These are phyloP conservation scores for Gnetum montanum DNA, from an alignment of 75 land plant species.

Conservation along the genomic window DNA sequence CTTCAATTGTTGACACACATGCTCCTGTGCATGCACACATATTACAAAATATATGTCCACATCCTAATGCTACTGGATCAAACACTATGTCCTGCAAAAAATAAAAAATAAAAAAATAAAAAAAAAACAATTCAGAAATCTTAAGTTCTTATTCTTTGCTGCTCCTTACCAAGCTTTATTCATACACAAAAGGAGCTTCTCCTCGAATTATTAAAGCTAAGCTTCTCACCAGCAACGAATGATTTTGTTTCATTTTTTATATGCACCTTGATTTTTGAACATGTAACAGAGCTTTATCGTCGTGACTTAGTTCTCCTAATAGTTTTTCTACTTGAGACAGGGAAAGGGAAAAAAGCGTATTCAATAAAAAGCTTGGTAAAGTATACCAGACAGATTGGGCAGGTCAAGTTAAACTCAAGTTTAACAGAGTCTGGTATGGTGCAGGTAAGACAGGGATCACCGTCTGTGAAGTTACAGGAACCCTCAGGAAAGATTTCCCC, in stretches of 20 bases:
- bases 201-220: neutral
- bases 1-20: slow-evolving; percentile 43
- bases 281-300: neutral
- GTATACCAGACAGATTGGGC: slow-evolving; percentile 80
- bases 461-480: slow-evolving; percentile 36
- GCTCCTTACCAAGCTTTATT: too few relatives aligned
- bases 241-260: neutral
- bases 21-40: slow-evolving; percentile 63
- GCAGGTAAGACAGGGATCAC: slow-evolving; percentile 35
- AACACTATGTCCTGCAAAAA: slow-evolving; percentile 45
- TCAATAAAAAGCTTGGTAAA: neutral
- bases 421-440: slow-evolving; percentile 42
- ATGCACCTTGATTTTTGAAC: neutral
- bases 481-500: slow-evolving; percentile 15
- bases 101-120: too few relatives aligned
- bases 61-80: slow-evolving; percentile 53
- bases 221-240: neutral
- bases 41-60: slow-evolving; percentile 89
- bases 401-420: slow-evolving; percentile 57
- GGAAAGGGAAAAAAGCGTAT: neutral
- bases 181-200: neutral
- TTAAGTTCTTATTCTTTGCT: too few relatives aligned
- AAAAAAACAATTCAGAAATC: too few relatives aligned
- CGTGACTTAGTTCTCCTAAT: neutral
- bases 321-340: neutral